Base-by-base conservation (phyloP, 108 stramenopile genomes). In the Nitzschia putrida region DNA sequence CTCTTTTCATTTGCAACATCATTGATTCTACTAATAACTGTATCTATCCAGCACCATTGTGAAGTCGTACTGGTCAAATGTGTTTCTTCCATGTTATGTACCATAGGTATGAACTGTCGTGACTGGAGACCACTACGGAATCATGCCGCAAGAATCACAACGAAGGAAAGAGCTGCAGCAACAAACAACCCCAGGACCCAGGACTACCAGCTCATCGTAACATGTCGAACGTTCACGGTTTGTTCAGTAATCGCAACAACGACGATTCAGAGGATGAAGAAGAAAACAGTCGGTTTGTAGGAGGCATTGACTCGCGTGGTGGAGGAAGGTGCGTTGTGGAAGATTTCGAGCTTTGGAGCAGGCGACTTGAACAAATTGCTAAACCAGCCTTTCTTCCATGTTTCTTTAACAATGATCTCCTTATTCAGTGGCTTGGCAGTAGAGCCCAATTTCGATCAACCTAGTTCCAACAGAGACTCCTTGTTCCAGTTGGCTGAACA, bases 221-320 rank as follows among this genome's bases (percentile, higher is more conserved):
- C 16, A 94, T 94, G 93, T 75, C 80, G 74, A 93, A 93, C 78
- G 74, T 94, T 45, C 90, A 89, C 79, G 90, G 93, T 22, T 81
- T 94, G 23, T 84, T 86, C 74, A 78, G 84, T 57, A 64, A 76
- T 73, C 74, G 75, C 56, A 87, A 85, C 50, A 65, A 72, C 76
- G 72, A 78, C 34, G 61, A 78, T 66, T 67, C 72, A 44, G 52
- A 68, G 11, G 83, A 84, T 52, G 72, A 76, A 12, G 81, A 82
- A 23, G 61, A 73, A 43, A 87, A 94, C 71, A 81, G 85, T 64
- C 90, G 90, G 21, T 94, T 83, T 45, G 93, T 90, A 0, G 93
- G 93, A 47, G 93, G 93, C 4, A 83, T 94, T 18, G 83, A 78
- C 25, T 65, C 85, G 18, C 88, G 82, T 8, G 93, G 93, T 21